phyloP scores from a whole-genome alignment of 208 protist genomes.

The Naegleria lovaniensis region DNA sequence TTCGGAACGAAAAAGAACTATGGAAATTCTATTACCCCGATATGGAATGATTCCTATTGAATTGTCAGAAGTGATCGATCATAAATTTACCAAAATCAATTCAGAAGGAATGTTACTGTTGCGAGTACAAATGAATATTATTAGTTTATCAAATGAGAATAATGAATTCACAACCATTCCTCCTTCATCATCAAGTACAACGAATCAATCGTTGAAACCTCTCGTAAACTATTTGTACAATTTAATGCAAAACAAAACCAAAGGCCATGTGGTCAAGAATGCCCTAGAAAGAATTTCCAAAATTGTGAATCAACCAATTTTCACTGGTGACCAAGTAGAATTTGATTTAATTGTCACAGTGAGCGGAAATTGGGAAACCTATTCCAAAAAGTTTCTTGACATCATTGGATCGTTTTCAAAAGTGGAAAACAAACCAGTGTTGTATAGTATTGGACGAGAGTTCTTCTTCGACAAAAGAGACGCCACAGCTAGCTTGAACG shows the following conservation, averaged over 20 bases:
- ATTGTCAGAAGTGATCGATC: not conserved
- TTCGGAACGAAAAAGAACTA: not conserved
- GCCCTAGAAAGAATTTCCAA: not conserved
- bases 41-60: not conserved
- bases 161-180: not conserved
- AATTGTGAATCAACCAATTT: not conserved
- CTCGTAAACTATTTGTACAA: not conserved
- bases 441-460: not conserved
- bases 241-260: not conserved
- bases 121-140: not conserved
- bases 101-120: not conserved
- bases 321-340: not conserved
- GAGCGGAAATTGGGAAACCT: not conserved
- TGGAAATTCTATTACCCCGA: not conserved
- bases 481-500: not conserved
- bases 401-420: not conserved
- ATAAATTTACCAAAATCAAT: not conserved
- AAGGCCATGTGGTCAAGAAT: not conserved
- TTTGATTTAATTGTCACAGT: not conserved
- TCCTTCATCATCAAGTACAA: not conserved
- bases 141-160: not conserved
- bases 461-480: not conserved
- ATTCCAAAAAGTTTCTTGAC: not conserved
- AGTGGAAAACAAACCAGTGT: not conserved
- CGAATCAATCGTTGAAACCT: too few species aligned